These are phyloP conservation scores for Karstenula rhodostoma DNA, from an alignment of 2,329 filamentous ascomycete species.

Conservation along the genomic window DNA sequence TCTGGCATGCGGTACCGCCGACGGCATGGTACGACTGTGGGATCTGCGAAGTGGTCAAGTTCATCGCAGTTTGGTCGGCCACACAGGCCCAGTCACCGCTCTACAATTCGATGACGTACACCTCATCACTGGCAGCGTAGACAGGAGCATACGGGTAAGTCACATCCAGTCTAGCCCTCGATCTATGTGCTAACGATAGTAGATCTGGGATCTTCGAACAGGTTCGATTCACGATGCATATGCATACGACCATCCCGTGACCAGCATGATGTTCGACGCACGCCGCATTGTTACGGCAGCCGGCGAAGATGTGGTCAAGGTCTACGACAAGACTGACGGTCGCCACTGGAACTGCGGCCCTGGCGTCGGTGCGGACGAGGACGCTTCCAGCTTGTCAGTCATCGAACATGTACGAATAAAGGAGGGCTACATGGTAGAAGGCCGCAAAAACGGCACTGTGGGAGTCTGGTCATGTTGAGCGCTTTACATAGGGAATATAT, in stretches of 20 bases:
- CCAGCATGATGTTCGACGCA: constrained; percentile 96
- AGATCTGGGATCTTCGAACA: constrained; percentile 99
- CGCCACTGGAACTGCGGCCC: constrained; percentile 96
- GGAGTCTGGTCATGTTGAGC: constrained; percentile 75
- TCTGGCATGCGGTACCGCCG: constrained; percentile 92
- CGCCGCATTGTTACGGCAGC: constrained; percentile 89
- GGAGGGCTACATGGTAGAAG: constrained; percentile 93
- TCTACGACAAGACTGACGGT: constrained; percentile 97
- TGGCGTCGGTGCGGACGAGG: constrained; percentile 72
- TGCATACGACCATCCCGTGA: constrained; percentile 90
- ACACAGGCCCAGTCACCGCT: constrained; percentile 92
- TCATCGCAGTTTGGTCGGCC: constrained; percentile 93
- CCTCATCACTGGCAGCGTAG: constrained; percentile 89
- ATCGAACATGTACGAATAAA: constrained; percentile 90
- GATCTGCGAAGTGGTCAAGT: constrained; percentile 96
- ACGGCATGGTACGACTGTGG: constrained; percentile 97
- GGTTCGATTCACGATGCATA: constrained; percentile 96
- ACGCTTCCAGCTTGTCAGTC: constrained; percentile 61
- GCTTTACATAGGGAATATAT: constrained; percentile 23
- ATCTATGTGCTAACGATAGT: constrained; percentile 30
- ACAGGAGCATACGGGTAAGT: constrained; percentile 92
- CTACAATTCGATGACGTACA: constrained; percentile 97
- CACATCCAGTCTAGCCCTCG: neutral
- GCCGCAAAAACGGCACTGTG: constrained; percentile 83
- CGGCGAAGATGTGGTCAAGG: constrained; percentile 92